A percentile compares a stretch with the other conserved stretches of the same genome.
Conservation (phyloP, 257 asterid genomes). For the Ehretia macrophylla region DNA sequence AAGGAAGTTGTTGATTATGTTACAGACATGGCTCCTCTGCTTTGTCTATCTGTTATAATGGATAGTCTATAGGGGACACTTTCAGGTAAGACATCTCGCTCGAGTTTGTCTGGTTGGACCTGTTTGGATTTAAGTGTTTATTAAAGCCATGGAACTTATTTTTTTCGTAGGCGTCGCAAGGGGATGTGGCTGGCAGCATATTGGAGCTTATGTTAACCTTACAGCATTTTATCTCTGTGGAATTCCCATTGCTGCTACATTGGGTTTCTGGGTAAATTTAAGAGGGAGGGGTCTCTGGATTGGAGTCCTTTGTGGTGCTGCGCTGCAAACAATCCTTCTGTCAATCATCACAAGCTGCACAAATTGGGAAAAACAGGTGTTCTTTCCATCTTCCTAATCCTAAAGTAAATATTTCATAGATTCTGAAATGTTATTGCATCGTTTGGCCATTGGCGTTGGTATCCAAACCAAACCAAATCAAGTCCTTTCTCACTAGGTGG, state of each 20-base stretch:
- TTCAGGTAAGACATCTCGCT: conserved; percentile 39
- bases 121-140: neutral
- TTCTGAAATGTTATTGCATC: neutral
- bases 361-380: conserved; percentile 69
- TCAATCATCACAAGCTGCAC: conserved; percentile 50
- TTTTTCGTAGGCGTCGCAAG: conserved; percentile 62
- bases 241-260: conserved; percentile 59
- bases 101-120: neutral
- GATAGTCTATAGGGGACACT: conserved; percentile 68
- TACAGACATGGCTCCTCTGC: conserved; percentile 57
- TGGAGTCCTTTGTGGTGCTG: conserved; percentile 57
- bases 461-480: too few relatives aligned
- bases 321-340: conserved; percentile 43
- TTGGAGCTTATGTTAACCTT: conserved; percentile 76
- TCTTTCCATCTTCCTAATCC: neutral
- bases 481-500: too few relatives aligned
- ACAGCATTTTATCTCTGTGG: conserved; percentile 73
- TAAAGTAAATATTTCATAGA: too few relatives aligned
- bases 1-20: conserved; percentile 76
- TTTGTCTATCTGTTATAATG: conserved; percentile 49
- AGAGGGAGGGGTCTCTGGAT: conserved; percentile 83
- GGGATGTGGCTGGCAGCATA: conserved; percentile 93
- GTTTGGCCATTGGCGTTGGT: too few relatives aligned
- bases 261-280: conserved; percentile 49
- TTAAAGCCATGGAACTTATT: neutral